Evolutionary conservation across 1,284 basidiomycete genomes (phyloP), one percentile per base, ranked within the genome.

Genomic region (Ganoderma leucocontextum): DNA sequence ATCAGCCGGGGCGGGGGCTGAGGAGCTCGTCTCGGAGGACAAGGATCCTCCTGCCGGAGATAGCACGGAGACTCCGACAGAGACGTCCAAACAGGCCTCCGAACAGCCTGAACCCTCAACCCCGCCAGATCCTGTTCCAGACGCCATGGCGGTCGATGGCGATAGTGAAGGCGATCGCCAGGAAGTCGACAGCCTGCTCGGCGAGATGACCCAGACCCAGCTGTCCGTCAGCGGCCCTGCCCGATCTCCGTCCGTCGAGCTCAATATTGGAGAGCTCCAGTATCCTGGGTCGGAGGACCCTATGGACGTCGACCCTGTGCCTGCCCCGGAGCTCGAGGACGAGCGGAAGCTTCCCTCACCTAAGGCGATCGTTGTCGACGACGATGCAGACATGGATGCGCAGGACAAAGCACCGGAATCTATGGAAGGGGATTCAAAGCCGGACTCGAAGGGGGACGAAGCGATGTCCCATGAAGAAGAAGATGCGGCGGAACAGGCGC

Each of bases 171-270:
- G 75, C 15, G 77, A 78, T 33, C 64, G 47, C 47, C 69, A 69
- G 42, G 75, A 75, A 22, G 74, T 76, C 7, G 76, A 79, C 60
- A 70, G 70, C 29, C 71, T 78, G 68, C 66, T 78, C 36, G 41
- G 41, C 17, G 68, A 64, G 35, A 38, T 49, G 42, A 68, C 44
- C 1, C 55, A 70, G 47, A 73, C 77, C 13, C 60, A 49, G 44
- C 42, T 61, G 25, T 60, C 58, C 22, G 58, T 60, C 38, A 39
- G 22, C 38, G 58, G 38, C 22, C 36, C 13, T 12, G 47, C 47
- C 4, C 36, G 58, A 6, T 38, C 58, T 4, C 36, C 36, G 4
- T 60, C 58, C 12, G 33, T 58, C 3, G 64, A 68, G 38, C 10
- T 70, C 15, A 55, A 60, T 6, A 42, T 42, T 19, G 42, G 62